phyloP scores from a whole-genome alignment of 139 green algal species.

The Chlamydomonas sp. region DNA sequence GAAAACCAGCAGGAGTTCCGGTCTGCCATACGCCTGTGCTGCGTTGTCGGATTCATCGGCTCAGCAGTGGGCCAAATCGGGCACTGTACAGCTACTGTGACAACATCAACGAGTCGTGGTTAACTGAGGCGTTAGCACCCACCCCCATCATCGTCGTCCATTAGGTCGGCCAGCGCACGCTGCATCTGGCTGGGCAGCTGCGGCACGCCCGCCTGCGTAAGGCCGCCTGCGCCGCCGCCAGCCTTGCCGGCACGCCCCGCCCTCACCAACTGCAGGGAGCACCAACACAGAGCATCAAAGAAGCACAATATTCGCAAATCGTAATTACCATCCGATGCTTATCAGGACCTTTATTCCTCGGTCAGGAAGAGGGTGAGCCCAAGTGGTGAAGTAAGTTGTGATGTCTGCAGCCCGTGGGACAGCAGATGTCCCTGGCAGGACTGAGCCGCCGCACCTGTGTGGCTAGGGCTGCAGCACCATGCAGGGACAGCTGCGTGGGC shows the following conservation, averaged over 20 bases:
- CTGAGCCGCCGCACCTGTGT: conserved; percentile 20
- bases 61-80: too few relatives aligned
- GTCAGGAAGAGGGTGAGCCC: too few relatives aligned
- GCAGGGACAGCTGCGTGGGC: conserved; percentile 15
- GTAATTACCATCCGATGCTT: too few relatives aligned
- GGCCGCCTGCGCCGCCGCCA: not conserved
- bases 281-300: not conserved
- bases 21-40: too few relatives aligned
- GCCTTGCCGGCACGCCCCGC: not conserved
- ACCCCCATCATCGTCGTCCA: not conserved
- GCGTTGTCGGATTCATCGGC: too few relatives aligned
- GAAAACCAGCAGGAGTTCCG: too few relatives aligned
- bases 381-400: too few relatives aligned
- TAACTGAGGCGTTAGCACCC: not conserved
- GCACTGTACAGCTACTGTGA: too few relatives aligned
- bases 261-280: not conserved
- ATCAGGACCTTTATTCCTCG: too few relatives aligned
- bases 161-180: not conserved
- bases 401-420: not conserved
- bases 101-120: not conserved
- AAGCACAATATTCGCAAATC: too few relatives aligned
- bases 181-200: conserved; percentile 16
- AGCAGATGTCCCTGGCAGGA: not conserved
- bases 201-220: not conserved
- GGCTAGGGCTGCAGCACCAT: conserved; percentile 15